Base-by-base conservation (phyloP, 2,329 filamentous ascomycete species). In the Alternaria solani region DNA sequence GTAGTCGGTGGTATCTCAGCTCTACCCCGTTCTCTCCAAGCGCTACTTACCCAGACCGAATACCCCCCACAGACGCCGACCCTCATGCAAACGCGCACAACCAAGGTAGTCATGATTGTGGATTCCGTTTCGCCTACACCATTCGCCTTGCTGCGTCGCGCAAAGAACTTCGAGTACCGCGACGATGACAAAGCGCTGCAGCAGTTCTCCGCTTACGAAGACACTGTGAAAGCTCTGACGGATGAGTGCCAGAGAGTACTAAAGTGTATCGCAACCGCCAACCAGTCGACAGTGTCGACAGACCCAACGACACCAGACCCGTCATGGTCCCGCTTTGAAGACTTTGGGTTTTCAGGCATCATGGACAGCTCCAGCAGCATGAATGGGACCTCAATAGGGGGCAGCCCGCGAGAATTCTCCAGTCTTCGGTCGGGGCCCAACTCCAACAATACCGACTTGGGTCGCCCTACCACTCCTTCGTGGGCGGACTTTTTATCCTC, bases 401-500 rank as follows among this genome's bases (percentile, higher is more conserved):
- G 64, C 14, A 66, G 68, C 47, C 41, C 69, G 9, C 89, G 96
- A 65, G 94, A 94, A 4, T 97, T 98, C 72, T 87, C 91, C 2
- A 87, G 87, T 20, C 77, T 96, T 38, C 85, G 88, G 58, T 86
- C 86, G 14, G 87, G 87, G 6, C 88, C 93, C 16, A 85, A 87
- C 6, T 92, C 92, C 9, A 87, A 87, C 52, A 85, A 79, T n/a
- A 85, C 85, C 43, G 87, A 90, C 59, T 79, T 91, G 46, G 93
- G 87, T 36, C 87, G 95, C 59, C 95, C 95, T 1, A 98, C 93
- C 0, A 99, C 95, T 1, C 95, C 95, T 1, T 98, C 95, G 0
- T 99, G 95, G 95, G 95, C 95, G 3, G 95, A 99, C 76, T 99
- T 99, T 77, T 85, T 99, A 59, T 97, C 93, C 1, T 93, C 93